phyloP scores from a whole-genome alignment of 371 early-diverging fungal species.

The Rhizopus sp. region DNA sequence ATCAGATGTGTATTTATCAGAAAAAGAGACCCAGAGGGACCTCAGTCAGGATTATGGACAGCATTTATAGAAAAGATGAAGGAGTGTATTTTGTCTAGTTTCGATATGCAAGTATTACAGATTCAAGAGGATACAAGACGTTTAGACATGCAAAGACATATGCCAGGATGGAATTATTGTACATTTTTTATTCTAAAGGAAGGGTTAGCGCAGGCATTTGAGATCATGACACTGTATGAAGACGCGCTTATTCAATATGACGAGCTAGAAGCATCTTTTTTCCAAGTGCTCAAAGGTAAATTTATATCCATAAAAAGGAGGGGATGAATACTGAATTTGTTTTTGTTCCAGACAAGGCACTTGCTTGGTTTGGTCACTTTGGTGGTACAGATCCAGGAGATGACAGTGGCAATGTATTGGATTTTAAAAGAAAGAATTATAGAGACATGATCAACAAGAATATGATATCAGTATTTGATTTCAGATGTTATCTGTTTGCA shows the following conservation, averaged over 20 bases:
- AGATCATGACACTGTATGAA: constrained; percentile 81
- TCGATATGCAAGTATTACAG: constrained; percentile 76
- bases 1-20: constrained; percentile 63
- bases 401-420: constrained; percentile 83
- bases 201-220: constrained; percentile 84
- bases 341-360: constrained; percentile 62
- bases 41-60: constrained; percentile 77
- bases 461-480: constrained; percentile 92
- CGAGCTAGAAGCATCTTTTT: constrained; percentile 92
- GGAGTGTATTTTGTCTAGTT: constrained; percentile 77
- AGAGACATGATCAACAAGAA: constrained; percentile 87
- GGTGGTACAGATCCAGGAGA: constrained; percentile 84
- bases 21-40: constrained; percentile 59
- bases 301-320: constrained; percentile 11
- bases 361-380: constrained; percentile 91
- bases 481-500: constrained; percentile 90
- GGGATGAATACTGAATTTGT: not conserved
- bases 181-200: constrained; percentile 94
- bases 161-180: constrained; percentile 98
- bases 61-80: constrained; percentile 76
- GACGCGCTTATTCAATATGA: constrained; percentile 93
- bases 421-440: constrained; percentile 79
- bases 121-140: constrained; percentile 89
- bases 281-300: constrained; percentile 78
- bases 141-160: constrained; percentile 84